These are phyloP conservation scores for Phellopilus nigrolimitatus DNA, from an alignment of 1,284 basidiomycete species.

Conservation along the genomic window DNA sequence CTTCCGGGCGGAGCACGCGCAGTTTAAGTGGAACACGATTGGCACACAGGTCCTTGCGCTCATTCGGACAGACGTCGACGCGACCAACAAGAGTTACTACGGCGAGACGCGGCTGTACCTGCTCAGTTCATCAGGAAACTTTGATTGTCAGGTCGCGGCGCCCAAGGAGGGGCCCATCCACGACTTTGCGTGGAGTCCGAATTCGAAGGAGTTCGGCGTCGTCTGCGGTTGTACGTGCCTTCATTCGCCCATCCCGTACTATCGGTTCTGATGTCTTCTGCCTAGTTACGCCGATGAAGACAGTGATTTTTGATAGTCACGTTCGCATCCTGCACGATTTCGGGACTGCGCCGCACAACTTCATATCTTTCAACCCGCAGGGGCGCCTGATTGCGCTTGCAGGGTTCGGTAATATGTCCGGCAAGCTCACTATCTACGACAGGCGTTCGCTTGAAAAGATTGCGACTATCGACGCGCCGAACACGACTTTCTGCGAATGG, in stretches of 20 bases:
- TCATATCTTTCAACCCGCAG: conserved; percentile 93
- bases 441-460: conserved; percentile 82
- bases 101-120: conserved; percentile 96
- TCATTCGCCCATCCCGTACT: background rate
- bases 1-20: conserved; percentile 92
- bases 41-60: conserved; percentile 86
- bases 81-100: conserved; percentile 96
- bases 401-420: conserved; percentile 95
- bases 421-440: conserved; percentile 91
- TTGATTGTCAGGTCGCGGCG: conserved; percentile 87
- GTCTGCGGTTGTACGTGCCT: conserved; percentile 85
- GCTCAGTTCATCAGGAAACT: conserved; percentile 91
- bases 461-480: conserved; percentile 86
- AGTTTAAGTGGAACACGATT: conserved; percentile 95
- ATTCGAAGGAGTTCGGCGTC: conserved; percentile 93
- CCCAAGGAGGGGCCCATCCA: conserved; percentile 98
- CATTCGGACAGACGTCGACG: conserved; percentile 95
- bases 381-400: conserved; percentile 85
- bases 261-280: conserved; percentile 8
- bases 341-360: conserved; percentile 86
- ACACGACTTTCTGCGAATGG: conserved; percentile 94
- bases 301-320: conserved; percentile 87
- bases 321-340: conserved; percentile 90
- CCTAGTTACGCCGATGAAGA: conserved; percentile 96
- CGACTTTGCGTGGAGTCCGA: conserved; percentile 97